Conservation (phyloP, 2,329 filamentous ascomycete species). For the Macrophomina tecta region DNA sequence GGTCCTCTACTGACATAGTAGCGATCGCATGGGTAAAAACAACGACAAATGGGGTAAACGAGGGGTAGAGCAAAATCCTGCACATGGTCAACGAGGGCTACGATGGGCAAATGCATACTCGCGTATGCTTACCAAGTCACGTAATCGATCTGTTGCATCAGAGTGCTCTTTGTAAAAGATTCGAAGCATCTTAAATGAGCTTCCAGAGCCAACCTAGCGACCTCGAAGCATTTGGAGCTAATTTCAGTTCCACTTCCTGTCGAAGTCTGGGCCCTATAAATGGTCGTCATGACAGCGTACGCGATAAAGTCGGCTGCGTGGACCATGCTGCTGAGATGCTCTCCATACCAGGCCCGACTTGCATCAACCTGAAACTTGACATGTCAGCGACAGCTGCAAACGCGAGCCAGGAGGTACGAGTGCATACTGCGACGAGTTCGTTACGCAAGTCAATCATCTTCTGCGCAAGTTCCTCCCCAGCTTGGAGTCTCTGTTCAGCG, state of each 20-base stretch:
- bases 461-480: background rate
- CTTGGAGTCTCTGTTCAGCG: background rate
- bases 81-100: background rate
- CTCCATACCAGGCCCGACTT: background rate
- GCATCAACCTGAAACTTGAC: background rate
- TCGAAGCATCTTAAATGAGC: constrained; percentile 29
- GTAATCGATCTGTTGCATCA: constrained; percentile 25
- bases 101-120: no score
- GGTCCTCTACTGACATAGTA: constrained; percentile 27
- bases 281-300: constrained; percentile 30
- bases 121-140: constrained; percentile 26
- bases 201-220: constrained; percentile 28
- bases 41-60: constrained; percentile 30
- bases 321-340: constrained; percentile 7
- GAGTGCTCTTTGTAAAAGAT: constrained; percentile 17
- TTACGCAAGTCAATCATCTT: constrained; percentile 7
- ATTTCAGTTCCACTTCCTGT: constrained; percentile 29
- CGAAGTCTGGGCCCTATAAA: constrained; percentile 30
- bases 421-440: constrained; percentile 2
- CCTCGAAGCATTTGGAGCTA: constrained; percentile 31
- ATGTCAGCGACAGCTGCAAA: background rate
- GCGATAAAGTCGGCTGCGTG: constrained; percentile 29
- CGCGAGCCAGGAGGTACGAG: background rate
- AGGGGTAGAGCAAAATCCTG: constrained; percentile 30
- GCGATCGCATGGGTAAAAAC: constrained; percentile 31